phyloP scores from a whole-genome alignment of 352 stramenopile species.

The Salisapilia sapeloensis region DNA sequence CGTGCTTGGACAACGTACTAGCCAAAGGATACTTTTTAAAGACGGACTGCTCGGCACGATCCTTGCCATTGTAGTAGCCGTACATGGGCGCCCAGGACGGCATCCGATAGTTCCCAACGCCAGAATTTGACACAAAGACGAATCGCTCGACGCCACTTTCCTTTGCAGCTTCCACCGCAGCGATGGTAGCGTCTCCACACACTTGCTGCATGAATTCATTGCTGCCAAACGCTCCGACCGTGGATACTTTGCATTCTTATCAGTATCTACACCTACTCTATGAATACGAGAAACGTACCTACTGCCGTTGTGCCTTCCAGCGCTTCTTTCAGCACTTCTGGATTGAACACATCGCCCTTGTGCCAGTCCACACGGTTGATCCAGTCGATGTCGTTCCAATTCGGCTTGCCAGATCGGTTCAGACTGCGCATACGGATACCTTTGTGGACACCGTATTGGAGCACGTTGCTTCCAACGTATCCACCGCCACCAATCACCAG shows the following conservation, averaged over 20 bases:
- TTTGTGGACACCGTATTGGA: slow-evolving; percentile 76
- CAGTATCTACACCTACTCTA: not conserved
- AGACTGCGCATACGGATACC: slow-evolving; percentile 76
- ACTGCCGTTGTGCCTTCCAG: slow-evolving; percentile 61
- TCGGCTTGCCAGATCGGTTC: slow-evolving; percentile 64
- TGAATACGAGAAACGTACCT: slow-evolving; percentile 24
- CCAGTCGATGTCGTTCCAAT: slow-evolving; percentile 61
- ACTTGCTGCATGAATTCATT: slow-evolving; percentile 83
- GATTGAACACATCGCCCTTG: slow-evolving; percentile 72
- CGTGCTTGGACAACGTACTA: not conserved
- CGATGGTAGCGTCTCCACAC: slow-evolving; percentile 77
- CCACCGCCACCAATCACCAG: slow-evolving; percentile 80
- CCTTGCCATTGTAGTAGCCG: slow-evolving; percentile 84
- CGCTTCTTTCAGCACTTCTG: slow-evolving; percentile 33
- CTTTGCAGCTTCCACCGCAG: slow-evolving; percentile 52
- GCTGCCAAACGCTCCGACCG: slow-evolving; percentile 73
- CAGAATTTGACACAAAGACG: slow-evolving; percentile 86
- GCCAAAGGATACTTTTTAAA: slow-evolving; percentile 15
- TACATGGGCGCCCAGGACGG: slow-evolving; percentile 61
- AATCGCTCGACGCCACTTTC: slow-evolving; percentile 45
- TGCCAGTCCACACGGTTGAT: slow-evolving; percentile 81
- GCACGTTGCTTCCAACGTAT: slow-evolving; percentile 84
- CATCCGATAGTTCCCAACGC: slow-evolving; percentile 60
- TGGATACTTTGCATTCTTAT: slow-evolving; percentile 37
- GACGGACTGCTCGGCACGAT: slow-evolving; percentile 68